Base-by-base conservation (phyloP, 2,329 filamentous ascomycete genomes). In the Didymosphaeria variabile region DNA sequence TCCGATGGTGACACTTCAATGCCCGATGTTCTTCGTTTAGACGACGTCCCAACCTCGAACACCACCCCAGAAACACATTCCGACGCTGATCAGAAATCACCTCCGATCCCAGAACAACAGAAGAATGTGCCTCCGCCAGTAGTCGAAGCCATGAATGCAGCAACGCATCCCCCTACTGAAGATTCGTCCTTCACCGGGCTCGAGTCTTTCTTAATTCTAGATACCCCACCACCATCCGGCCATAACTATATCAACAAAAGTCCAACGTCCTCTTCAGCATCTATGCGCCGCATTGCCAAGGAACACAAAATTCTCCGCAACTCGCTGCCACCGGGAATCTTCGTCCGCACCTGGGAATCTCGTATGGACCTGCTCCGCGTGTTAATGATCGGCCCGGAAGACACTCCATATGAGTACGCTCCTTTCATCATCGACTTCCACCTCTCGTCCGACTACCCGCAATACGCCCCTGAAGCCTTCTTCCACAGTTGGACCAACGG, bases 341-440 rank as follows among this genome's bases (percentile, higher is more conserved):
- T 83, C 66, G 84, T 88, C 2, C 82, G 87, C 36, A 84, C 84
- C 1, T 89, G 86, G 84, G 86, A 88, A 62, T 82, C 82, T 2
- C 80, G 86, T 23, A 80, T 88, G 46, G 86, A 89, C 68, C 79
- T 89, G 9, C 71, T 88, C 10, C 84, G 87, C 12, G 83, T 86
- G 17, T 74, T 89, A 4, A 84, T 89, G 57, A 79, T 89, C 50
- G 87, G 87, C 0, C 86, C 87, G 0, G 74, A 79, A 23, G 85
- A 86, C 52, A 89, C 87, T 0, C 87, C 87, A 2, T 89, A 89
- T 70, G 85, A 86, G 64, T 80, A 84, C 65, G 86, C 85, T 0
- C 87, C 87, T 0, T 88, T 88, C 68, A 73, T 88, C n/a, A 81
- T 89, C 62, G 87, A 89, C 72, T 79, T 88, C 57, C 79, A 84